Evolutionary conservation across 257 asterid species (phyloP).

Genomic region (Cruciata laevipes): DNA sequence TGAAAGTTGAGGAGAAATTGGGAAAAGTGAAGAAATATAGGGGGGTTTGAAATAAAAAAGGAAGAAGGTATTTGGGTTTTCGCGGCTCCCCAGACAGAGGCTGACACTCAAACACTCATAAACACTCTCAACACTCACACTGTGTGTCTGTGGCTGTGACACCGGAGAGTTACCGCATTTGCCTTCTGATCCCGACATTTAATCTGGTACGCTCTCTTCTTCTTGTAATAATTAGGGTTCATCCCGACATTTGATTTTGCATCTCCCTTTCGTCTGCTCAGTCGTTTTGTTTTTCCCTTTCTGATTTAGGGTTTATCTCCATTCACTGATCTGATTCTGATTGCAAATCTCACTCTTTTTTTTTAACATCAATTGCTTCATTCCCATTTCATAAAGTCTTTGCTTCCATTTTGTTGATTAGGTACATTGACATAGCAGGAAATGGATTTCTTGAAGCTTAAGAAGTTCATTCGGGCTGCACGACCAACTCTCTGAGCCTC

Average conservation of each 20-base stretch:
- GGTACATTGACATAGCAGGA: slow-evolving; percentile 6
- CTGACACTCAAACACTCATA: neutral
- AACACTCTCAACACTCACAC: neutral
- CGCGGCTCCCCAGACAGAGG: slow-evolving; percentile 11
- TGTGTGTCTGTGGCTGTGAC: neutral
- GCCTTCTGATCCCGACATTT: neutral
- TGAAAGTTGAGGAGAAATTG: neutral
- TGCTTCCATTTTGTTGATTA: neutral
- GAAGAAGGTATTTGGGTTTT: neutral
- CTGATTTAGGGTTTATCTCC: neutral
- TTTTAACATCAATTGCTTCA: neutral
- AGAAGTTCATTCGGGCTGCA: slow-evolving; percentile 53
- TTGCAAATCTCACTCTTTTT: neutral
- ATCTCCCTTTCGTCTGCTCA: neutral
- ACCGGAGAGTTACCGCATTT: neutral
- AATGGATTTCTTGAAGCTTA: slow-evolving; percentile 75
- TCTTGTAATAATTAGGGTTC: neutral
- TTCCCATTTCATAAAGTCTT: neutral
- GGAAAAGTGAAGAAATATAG: neutral
- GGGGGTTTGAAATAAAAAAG: neutral
- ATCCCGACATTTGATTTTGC: no score
- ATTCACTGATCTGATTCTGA: neutral
- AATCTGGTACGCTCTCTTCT: neutral
- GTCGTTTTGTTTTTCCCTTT: neutral
- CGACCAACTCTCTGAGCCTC: slow-evolving; percentile 29